A percentile compares a stretch with the other conserved stretches of the same genome.
Evolutionary conservation across 1,284 basidiomycete species (phyloP).

Genomic region (Pterulicium gracile): DNA sequence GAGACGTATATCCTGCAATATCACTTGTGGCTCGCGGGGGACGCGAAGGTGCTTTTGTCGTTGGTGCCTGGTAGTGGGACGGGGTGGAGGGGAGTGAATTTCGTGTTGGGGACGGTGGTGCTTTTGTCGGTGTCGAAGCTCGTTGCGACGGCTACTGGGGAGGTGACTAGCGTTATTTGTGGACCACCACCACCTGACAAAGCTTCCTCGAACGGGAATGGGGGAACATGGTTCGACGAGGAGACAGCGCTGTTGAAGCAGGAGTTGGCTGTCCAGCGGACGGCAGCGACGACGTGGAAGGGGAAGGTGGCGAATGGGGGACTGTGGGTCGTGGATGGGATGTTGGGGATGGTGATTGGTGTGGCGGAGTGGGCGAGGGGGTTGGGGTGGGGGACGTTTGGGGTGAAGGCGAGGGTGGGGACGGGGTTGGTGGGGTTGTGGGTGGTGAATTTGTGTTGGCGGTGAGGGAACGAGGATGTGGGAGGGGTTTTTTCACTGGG

Average conservation of each 20-base stretch:
- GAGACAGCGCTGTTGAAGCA: slow-evolving; percentile 10
- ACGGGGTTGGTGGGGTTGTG: slow-evolving; percentile 35
- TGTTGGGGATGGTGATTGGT: not conserved
- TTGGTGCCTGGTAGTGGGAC: slow-evolving; percentile 63
- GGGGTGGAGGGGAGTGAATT: slow-evolving; percentile 62
- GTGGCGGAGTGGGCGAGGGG: not conserved
- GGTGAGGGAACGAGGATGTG: no score
- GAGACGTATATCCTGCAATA: slow-evolving; percentile 87
- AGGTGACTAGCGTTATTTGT: slow-evolving; percentile 66
- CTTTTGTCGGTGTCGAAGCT: slow-evolving; percentile 75
- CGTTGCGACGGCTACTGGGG: slow-evolving; percentile 64
- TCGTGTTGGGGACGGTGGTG: slow-evolving; percentile 61
- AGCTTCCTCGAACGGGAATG: slow-evolving; percentile 5
- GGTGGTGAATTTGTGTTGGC: slow-evolving; percentile 48
- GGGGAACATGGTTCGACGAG: no score
- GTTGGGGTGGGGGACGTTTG: slow-evolving; percentile 16
- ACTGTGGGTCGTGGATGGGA: not conserved
- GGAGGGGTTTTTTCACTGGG: no score
- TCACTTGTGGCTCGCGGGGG: slow-evolving; percentile 82
- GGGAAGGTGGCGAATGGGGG: not conserved
- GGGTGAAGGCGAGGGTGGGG: slow-evolving; percentile 24
- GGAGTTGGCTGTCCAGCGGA: not conserved
- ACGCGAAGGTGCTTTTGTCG: slow-evolving; percentile 77
- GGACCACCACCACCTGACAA: slow-evolving; percentile 20
- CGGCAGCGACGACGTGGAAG: not conserved